These are phyloP conservation scores for Arabis hirsuta DNA, from an alignment of 345 rosid species.

Conservation along the genomic window DNA sequence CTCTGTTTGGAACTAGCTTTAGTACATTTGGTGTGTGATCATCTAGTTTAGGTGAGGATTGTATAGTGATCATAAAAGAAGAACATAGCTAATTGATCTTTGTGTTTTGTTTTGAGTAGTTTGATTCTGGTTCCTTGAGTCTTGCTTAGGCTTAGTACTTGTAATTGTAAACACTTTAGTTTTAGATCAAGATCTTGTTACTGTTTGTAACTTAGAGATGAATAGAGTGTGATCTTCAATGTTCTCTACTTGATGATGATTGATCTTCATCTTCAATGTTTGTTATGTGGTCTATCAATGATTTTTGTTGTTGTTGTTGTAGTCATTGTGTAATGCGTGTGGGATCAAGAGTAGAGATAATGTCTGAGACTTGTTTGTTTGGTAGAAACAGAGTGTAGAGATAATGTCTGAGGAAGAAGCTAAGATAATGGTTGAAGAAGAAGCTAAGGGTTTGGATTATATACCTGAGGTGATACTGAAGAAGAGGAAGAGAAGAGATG, in stretches of 20 bases:
- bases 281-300: conserved; percentile 15
- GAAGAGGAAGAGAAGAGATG: conserved; percentile 86
- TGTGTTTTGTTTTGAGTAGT: neutral
- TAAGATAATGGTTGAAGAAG: conserved; percentile 47
- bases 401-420: conserved; percentile 62
- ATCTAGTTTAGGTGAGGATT: neutral
- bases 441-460: too few relatives aligned
- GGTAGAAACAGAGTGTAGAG: conserved; percentile 41
- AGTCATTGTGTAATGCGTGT: conserved; percentile 93
- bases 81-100: neutral
- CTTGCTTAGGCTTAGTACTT: neutral
- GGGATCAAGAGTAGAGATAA: conserved; percentile 70
- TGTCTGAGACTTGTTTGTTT: conserved; percentile 5
- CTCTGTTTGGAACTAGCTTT: neutral
- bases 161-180: too few relatives aligned
- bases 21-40: conserved; percentile 20
- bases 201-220: too few relatives aligned
- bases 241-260: neutral
- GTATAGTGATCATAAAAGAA: conserved; percentile 2
- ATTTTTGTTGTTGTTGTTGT: conserved; percentile 14
- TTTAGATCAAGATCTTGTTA: too few relatives aligned
- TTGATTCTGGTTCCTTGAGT: neutral
- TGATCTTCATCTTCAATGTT: neutral
- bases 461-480: conserved; percentile 50
- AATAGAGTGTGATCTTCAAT: too few relatives aligned